phyloP scores from a whole-genome alignment of 441 rosid species.

The Croton setiger region DNA sequence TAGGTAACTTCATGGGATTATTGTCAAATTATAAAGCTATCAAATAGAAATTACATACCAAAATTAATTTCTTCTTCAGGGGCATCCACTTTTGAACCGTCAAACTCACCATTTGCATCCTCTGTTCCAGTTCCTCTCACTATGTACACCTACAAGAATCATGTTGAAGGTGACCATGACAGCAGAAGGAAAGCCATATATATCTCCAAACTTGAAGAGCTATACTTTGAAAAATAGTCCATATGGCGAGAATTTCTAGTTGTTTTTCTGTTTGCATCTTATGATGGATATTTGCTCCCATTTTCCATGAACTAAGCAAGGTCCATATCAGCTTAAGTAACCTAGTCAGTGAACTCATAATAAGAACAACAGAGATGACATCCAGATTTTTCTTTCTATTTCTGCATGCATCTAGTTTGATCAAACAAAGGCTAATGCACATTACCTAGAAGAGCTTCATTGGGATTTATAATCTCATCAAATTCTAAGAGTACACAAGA shows the following conservation, averaged over 20 bases:
- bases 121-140: slow-evolving; percentile 32
- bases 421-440: slow-evolving; percentile 1
- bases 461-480: not conserved
- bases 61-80: slow-evolving; percentile 26
- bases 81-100: slow-evolving; percentile 20
- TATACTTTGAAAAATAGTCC: not conserved
- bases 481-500: not conserved
- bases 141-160: slow-evolving; percentile 38
- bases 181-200: slow-evolving; percentile 9
- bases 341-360: slow-evolving; percentile 5
- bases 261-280: not conserved
- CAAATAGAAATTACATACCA: slow-evolving; percentile 19
- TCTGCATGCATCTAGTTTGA: not conserved
- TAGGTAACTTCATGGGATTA: slow-evolving; percentile 5
- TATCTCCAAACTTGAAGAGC: not conserved
- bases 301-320: not conserved
- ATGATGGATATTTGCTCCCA: slow-evolving; percentile 2
- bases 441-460: slow-evolving; percentile 5
- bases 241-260: not conserved
- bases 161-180: not conserved
- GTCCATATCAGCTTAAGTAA: not conserved
- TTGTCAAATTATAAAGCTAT: slow-evolving; percentile 6
- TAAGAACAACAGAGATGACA: not conserved
- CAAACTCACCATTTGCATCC: slow-evolving; percentile 14
- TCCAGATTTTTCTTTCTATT: not conserved